Evolutionary conservation across 2,329 filamentous ascomycete genomes (phyloP).

Genomic region (Phaeosphaeriaceae sp.): DNA sequence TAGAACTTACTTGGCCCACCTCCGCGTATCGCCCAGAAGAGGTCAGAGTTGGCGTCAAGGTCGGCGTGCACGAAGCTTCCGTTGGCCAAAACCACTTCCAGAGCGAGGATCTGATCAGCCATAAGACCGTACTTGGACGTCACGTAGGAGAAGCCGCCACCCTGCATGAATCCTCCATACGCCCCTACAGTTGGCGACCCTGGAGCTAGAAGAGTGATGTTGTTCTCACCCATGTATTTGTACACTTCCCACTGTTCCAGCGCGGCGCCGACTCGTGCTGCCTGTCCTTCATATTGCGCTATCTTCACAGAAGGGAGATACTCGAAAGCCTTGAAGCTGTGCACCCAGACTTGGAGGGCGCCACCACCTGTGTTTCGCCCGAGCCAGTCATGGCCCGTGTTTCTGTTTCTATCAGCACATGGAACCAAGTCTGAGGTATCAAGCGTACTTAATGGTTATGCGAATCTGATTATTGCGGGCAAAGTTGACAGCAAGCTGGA

Average conservation of each 20-base stretch:
- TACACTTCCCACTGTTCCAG: constrained; percentile 34
- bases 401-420: constrained; percentile 21
- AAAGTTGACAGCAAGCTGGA: constrained; percentile 41
- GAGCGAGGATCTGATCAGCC: constrained; percentile 34
- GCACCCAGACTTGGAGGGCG: constrained; percentile 35
- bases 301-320: constrained; percentile 26
- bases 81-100: constrained; percentile 35
- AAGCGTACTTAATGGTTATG: constrained; percentile 36
- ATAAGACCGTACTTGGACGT: constrained; percentile 51
- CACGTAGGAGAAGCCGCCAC: constrained; percentile 60
- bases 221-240: constrained; percentile 22
- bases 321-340: constrained; percentile 34
- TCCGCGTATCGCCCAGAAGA: constrained; percentile 40
- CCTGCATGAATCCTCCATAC: constrained; percentile 48
- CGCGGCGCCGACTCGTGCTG: constrained; percentile 31
- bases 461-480: constrained; percentile 39
- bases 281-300: constrained; percentile 32
- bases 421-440: neutral
- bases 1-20: constrained; percentile 33
- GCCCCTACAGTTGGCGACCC: constrained; percentile 55
- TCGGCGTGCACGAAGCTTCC: constrained; percentile 33
- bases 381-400: constrained; percentile 39
- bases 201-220: constrained; percentile 29
- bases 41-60: constrained; percentile 28
- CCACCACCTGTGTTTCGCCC: constrained; percentile 37